Evolutionary conservation across 2,329 filamentous ascomycete genomes (phyloP).

Genomic region (Fonsecaea nubica): DNA sequence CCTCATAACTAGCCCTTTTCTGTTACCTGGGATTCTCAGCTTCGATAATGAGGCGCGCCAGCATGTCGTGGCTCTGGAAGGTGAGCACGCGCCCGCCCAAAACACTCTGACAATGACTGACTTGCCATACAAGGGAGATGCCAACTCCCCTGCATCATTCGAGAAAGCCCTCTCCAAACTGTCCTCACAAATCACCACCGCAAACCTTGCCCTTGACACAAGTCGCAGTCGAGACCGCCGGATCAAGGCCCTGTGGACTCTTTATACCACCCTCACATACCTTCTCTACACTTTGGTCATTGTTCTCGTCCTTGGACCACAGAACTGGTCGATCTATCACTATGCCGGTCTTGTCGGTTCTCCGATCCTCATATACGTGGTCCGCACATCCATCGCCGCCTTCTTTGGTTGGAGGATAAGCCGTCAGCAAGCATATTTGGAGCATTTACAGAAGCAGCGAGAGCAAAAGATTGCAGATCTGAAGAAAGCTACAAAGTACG

Average conservation of each 20-base stretch:
- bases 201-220: slow-evolving; percentile 74
- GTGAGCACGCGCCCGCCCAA: slow-evolving; percentile 23
- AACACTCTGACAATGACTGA: not conserved
- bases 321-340: slow-evolving; percentile 76
- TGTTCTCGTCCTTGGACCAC: slow-evolving; percentile 81
- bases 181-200: slow-evolving; percentile 78
- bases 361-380: slow-evolving; percentile 79
- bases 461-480: slow-evolving; percentile 89
- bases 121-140: slow-evolving; percentile 61
- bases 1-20: not conserved
- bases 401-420: slow-evolving; percentile 85
- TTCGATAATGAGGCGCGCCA: slow-evolving; percentile 33
- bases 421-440: slow-evolving; percentile 70
- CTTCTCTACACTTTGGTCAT: slow-evolving; percentile 84
- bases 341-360: slow-evolving; percentile 79
- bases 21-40: not conserved
- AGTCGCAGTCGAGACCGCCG: slow-evolving; percentile 76
- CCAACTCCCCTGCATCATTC: slow-evolving; percentile 86
- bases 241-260: slow-evolving; percentile 82
- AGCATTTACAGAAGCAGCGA: slow-evolving; percentile 77
- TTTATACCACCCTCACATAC: slow-evolving; percentile 91
- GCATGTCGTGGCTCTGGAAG: slow-evolving; percentile 39
- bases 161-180: slow-evolving; percentile 87
- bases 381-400: slow-evolving; percentile 69
- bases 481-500: slow-evolving; percentile 93